These are phyloP conservation scores for Alternaria arborescens DNA, from an alignment of 2,329 filamentous ascomycete genomes.

Conservation along the genomic window DNA sequence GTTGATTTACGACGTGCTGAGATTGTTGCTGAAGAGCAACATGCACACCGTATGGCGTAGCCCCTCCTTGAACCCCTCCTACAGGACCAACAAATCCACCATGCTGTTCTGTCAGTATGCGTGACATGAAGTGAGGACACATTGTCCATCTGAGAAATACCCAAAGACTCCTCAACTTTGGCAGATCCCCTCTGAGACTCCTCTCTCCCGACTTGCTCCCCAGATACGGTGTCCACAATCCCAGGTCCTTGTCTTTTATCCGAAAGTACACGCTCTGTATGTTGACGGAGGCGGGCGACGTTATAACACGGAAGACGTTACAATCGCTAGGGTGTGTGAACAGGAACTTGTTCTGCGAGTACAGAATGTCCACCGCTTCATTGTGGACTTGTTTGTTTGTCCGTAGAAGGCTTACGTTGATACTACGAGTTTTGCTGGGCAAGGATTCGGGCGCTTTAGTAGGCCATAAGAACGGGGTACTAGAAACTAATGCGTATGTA, in stretches of 20 bases:
- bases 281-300: conserved; percentile 37
- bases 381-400: conserved; percentile 41
- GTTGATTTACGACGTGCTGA: conserved; percentile 29
- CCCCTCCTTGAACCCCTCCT: conserved; percentile 15
- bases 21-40: conserved; percentile 35
- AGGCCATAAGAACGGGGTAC: conserved; percentile 48
- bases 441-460: conserved; percentile 20
- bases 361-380: conserved; percentile 48
- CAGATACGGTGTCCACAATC: conserved; percentile 50
- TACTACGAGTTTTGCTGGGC: conserved; percentile 22
- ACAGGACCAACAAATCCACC: neutral
- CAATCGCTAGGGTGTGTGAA: conserved; percentile 52
- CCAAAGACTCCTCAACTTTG: conserved; percentile 47
- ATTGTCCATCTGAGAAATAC: conserved; percentile 44
- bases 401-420: conserved; percentile 40
- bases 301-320: conserved; percentile 51
- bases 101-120: conserved; percentile 10
- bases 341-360: conserved; percentile 48
- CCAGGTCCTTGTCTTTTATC: conserved; percentile 49
- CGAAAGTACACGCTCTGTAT: conserved; percentile 47
- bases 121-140: conserved; percentile 22
- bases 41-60: too few species aligned
- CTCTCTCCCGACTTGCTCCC: conserved; percentile 40
- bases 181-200: conserved; percentile 46
- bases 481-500: conserved; percentile 40